These are phyloP conservation scores for Fusarium devonianum DNA, from an alignment of 2,329 filamentous ascomycete species.

Conservation along the genomic window DNA sequence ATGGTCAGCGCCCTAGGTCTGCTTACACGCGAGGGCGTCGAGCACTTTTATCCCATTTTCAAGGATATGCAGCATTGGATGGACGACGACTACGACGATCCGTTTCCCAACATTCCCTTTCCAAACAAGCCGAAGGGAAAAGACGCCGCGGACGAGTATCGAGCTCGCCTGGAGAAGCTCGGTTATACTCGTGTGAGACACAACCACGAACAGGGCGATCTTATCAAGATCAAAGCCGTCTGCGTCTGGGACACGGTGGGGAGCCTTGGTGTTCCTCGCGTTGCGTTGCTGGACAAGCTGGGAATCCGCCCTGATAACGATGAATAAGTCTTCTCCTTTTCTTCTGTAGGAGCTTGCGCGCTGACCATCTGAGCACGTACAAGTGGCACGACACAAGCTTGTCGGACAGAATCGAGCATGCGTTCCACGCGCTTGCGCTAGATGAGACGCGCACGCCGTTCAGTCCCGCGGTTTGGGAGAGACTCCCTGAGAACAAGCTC, in stretches of 20 bases:
- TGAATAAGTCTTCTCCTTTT: conserved; percentile 52
- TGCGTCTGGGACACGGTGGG: conserved; percentile 59
- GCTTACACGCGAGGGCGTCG: conserved; percentile 60
- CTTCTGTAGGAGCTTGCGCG: background rate
- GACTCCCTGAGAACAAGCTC: conserved; percentile 47
- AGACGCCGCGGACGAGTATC: conserved; percentile 52
- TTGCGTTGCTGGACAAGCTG: conserved; percentile 54
- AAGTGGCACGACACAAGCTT: conserved; percentile 63
- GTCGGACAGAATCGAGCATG: conserved; percentile 61
- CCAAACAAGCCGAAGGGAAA: conserved; percentile 57
- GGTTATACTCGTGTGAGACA: conserved; percentile 54
- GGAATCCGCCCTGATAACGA: conserved; percentile 55
- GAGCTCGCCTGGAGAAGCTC: conserved; percentile 53
- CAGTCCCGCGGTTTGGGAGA: conserved; percentile 63
- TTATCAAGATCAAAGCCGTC: conserved; percentile 55
- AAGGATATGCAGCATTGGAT: conserved; percentile 64
- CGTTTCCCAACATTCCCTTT: conserved; percentile 57
- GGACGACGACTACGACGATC: conserved; percentile 54
- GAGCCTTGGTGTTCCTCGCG: conserved; percentile 55
- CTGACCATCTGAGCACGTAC: conserved; percentile 51
- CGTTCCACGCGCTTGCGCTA: conserved; percentile 66
- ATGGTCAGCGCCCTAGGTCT: conserved; percentile 61
- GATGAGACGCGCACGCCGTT: conserved; percentile 64
- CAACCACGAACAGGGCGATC: conserved; percentile 47
- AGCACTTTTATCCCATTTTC: conserved; percentile 63